Evolutionary conservation across 2,329 filamentous ascomycete genomes (phyloP).

Genomic region (Cladophialophora bantiana): DNA sequence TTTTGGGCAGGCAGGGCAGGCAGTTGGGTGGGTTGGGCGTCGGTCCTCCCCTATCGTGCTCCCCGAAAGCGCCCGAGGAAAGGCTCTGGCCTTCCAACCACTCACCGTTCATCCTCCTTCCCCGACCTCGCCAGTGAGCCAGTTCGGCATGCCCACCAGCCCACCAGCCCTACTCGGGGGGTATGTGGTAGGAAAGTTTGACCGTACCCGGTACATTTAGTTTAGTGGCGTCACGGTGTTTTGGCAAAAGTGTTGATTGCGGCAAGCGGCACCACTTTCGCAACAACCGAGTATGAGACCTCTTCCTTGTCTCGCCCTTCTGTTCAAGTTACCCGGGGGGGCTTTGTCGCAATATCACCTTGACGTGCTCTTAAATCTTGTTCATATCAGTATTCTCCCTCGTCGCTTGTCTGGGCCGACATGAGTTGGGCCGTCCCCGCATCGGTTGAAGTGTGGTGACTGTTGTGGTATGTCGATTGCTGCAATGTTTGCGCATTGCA

Average conservation of each 20-base stretch:
- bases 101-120: neutral
- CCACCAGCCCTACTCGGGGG: too few species aligned
- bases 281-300: neutral
- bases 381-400: constrained; percentile 6
- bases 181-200: neutral
- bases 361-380: constrained; percentile 7
- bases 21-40: neutral
- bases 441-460: constrained; percentile 26
- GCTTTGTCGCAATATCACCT: neutral
- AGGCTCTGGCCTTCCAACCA: neutral
- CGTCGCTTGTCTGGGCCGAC: constrained; percentile 9
- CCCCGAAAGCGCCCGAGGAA: neutral
- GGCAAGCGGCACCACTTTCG: neutral
- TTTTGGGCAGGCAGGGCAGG: neutral
- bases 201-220: neutral
- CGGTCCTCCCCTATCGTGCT: neutral
- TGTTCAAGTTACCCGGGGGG: neutral
- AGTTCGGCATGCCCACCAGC: neutral
- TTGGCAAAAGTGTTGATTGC: neutral
- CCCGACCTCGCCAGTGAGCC: neutral
- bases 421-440: constrained; percentile 26
- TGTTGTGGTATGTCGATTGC: constrained; percentile 27
- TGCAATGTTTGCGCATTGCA: constrained; percentile 64
- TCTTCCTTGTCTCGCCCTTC: neutral
- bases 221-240: neutral